These are phyloP conservation scores for Auricularia heimuer DNA, from an alignment of 768 basidiomycete genomes.

Conservation along the genomic window DNA sequence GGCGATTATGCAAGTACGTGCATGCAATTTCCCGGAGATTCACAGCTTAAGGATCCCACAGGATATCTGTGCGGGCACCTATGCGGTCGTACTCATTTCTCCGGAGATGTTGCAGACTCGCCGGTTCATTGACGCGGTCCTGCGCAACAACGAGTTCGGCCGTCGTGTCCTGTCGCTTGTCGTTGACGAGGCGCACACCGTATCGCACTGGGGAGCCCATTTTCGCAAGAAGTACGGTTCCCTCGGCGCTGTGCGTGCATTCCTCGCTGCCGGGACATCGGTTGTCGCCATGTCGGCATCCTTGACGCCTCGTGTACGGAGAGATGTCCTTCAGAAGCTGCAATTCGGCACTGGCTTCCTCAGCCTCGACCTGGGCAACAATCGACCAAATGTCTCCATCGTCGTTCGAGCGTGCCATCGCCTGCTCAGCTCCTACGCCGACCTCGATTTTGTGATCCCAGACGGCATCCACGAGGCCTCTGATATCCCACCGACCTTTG, in stretches of 20 bases:
- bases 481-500: conserved; percentile 18
- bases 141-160: conserved; percentile 17
- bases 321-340: background rate
- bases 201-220: conserved; percentile 25
- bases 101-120: conserved; percentile 25
- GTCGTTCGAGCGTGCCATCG: conserved; percentile 21
- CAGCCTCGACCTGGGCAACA: background rate
- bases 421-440: conserved; percentile 22
- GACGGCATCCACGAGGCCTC: too few species aligned
- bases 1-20: conserved; percentile 18
- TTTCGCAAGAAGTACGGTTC: conserved; percentile 24
- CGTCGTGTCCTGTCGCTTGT: background rate
- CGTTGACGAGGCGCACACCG: conserved; percentile 28
- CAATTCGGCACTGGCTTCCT: background rate
- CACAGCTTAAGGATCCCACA: background rate
- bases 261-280: conserved; percentile 22
- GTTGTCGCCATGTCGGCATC: conserved; percentile 27
- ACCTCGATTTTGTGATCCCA: conserved; percentile 26
- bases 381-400: conserved; percentile 20
- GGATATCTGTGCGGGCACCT: conserved; percentile 17
- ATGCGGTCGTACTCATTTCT: conserved; percentile 25
- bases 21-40: background rate
- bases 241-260: conserved; percentile 20
- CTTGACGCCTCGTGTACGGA: conserved; percentile 14
- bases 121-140: conserved; percentile 17